phyloP scores from a whole-genome alignment of 139 green algal genomes.

The Yamagishiella unicocca region DNA sequence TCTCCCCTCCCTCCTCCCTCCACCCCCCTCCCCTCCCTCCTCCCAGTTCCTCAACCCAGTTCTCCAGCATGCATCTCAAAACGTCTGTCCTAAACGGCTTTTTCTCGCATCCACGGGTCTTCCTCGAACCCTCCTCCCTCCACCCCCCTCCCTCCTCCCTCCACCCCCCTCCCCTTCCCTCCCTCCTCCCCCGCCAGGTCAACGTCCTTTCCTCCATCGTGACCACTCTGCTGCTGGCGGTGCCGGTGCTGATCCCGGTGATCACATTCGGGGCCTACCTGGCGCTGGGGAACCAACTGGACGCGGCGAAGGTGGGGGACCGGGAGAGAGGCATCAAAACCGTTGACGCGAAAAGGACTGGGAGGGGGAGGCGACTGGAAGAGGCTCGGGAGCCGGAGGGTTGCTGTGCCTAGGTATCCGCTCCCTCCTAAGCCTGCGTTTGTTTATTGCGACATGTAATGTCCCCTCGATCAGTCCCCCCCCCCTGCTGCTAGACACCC shows the following conservation, averaged over 20 bases:
- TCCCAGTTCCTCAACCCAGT: background rate
- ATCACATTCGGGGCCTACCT: constrained; percentile 69
- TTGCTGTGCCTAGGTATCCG: no score
- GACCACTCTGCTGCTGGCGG: constrained; percentile 59
- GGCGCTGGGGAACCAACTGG: constrained; percentile 60
- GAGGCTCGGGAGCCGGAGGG: no score
- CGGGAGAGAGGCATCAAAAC: background rate
- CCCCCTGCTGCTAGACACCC: no score
- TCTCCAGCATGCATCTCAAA: background rate
- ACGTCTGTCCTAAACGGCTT: background rate
- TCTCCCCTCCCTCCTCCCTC: background rate
- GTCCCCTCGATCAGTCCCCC: no score
- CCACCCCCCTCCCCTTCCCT: background rate
- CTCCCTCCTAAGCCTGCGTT: no score
- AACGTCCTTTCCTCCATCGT: constrained; percentile 41
- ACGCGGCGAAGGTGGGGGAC: constrained; percentile 49
- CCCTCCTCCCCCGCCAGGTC: background rate
- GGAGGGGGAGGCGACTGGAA: background rate
- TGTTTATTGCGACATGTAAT: no score
- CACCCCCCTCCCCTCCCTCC: background rate
- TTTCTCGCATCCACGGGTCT: background rate
- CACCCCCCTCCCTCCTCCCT: background rate
- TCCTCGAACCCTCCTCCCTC: background rate
- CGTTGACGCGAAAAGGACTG: background rate
- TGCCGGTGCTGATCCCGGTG: constrained; percentile 66